These are phyloP conservation scores for Multifurca ochricompacta DNA, from an alignment of 768 basidiomycete species.

Conservation along the genomic window DNA sequence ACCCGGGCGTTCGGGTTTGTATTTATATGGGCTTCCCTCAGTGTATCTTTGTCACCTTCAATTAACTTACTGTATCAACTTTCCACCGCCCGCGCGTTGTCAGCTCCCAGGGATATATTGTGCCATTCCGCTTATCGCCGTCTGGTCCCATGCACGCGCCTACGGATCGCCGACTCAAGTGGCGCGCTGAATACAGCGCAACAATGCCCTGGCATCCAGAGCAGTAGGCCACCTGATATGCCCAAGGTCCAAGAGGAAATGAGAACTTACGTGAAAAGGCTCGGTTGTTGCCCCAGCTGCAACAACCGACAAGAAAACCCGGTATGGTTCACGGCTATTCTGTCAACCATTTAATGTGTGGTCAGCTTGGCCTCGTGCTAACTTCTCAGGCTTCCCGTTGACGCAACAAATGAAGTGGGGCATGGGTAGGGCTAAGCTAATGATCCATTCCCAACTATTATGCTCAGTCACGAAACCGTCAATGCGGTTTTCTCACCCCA, in stretches of 20 bases:
- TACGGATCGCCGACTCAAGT: neutral
- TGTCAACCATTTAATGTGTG: too few species aligned
- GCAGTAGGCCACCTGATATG: neutral
- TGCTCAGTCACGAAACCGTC: too few species aligned
- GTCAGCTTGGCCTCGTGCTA: too few species aligned
- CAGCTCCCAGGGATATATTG: neutral
- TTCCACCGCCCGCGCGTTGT: neutral
- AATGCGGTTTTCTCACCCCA: too few species aligned
- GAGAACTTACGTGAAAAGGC: neutral
- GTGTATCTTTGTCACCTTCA: slow-evolving; percentile 12
- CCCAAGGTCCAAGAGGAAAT: neutral
- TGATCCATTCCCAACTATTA: too few species aligned
- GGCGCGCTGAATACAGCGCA: neutral
- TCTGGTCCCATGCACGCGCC: neutral
- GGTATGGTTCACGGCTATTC: too few species aligned
- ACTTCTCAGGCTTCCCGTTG: too few species aligned
- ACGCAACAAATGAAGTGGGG: too few species aligned
- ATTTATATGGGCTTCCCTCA: slow-evolving; percentile 12
- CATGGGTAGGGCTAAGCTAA: too few species aligned
- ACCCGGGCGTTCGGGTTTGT: slow-evolving; percentile 10
- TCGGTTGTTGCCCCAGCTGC: neutral
- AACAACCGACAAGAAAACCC: neutral
- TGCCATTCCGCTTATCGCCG: neutral
- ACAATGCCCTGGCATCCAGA: neutral
- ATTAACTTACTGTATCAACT: slow-evolving; percentile 11